Evolutionary conservation across 2,329 filamentous ascomycete species (phyloP).

Genomic region (Penicillium italicum): DNA sequence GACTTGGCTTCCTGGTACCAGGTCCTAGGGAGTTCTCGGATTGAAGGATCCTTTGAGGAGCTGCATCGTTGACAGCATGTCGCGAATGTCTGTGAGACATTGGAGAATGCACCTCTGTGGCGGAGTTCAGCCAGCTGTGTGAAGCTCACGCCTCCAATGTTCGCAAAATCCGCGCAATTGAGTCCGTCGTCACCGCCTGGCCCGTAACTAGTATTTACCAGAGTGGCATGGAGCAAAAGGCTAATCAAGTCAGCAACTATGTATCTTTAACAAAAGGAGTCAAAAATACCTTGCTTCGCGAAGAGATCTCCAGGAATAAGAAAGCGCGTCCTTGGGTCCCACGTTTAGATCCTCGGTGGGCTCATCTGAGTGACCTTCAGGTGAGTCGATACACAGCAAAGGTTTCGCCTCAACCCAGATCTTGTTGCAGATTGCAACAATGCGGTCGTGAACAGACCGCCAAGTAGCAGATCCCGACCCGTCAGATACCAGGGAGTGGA

Average conservation of each 20-base stretch:
- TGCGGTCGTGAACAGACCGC: slow-evolving; percentile 42
- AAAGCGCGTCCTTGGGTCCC: slow-evolving; percentile 80
- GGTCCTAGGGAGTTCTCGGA: slow-evolving; percentile 51
- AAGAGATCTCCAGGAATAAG: slow-evolving; percentile 92
- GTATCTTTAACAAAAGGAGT: neutral
- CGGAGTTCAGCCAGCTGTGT: slow-evolving; percentile 76
- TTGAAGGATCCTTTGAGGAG: slow-evolving; percentile 46
- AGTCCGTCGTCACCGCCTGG: slow-evolving; percentile 45
- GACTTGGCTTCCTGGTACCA: slow-evolving; percentile 70
- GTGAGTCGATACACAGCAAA: slow-evolving; percentile 87
- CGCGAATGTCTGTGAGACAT: slow-evolving; percentile 83
- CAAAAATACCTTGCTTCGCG: slow-evolving; percentile 76
- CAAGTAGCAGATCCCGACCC: slow-evolving; percentile 24
- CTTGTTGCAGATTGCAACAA: slow-evolving; percentile 60
- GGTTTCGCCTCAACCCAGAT: slow-evolving; percentile 74
- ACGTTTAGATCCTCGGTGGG: slow-evolving; percentile 67
- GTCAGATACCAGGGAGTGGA: slow-evolving; percentile 34
- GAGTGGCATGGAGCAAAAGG: slow-evolving; percentile 64
- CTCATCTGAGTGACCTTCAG: slow-evolving; percentile 70
- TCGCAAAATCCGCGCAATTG: slow-evolving; percentile 57
- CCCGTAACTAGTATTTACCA: slow-evolving; percentile 53
- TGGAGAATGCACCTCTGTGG: slow-evolving; percentile 89
- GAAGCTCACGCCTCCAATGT: slow-evolving; percentile 72
- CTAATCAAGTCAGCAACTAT: slow-evolving; percentile 46
- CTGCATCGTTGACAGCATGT: slow-evolving; percentile 69